Conservation (phyloP, 163 green algal species). For the Scenedesmus sp. region DNA sequence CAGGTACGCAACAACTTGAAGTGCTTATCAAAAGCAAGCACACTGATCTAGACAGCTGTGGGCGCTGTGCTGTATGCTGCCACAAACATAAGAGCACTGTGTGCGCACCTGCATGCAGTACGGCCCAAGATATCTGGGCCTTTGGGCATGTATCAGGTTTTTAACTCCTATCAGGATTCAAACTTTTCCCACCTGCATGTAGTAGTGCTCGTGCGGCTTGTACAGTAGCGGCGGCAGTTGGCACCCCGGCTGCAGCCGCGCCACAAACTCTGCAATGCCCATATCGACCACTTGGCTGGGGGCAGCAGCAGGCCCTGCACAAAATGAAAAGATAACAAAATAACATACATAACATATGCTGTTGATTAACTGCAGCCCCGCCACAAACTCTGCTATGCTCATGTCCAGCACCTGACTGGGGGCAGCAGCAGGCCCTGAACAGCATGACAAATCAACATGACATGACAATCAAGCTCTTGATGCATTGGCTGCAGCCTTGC, state of each 20-base stretch:
- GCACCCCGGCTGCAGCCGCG: constrained; percentile 49
- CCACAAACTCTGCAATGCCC: constrained; percentile 51
- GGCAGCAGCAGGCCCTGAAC: background rate
- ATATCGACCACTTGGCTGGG: constrained; percentile 56
- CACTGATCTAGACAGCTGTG: too few relatives aligned
- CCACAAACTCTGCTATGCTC: constrained; percentile 51
- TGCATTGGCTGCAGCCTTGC: constrained; percentile 37
- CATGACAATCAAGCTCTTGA: background rate
- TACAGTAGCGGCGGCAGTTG: constrained; percentile 42
- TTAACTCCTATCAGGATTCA: too few relatives aligned
- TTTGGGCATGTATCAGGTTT: too few relatives aligned
- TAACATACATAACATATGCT: too few relatives aligned
- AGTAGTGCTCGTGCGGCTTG: constrained; percentile 52
- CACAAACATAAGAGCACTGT: too few relatives aligned
- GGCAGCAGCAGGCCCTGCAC: background rate
- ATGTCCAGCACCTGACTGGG: constrained; percentile 56
- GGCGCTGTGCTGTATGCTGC: too few relatives aligned
- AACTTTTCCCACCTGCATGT: constrained; percentile 42
- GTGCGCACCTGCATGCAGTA: constrained; percentile 59
- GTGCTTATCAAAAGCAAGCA: too few relatives aligned
- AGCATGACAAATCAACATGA: too few relatives aligned
- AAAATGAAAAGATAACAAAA: too few relatives aligned
- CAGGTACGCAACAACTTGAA: too few relatives aligned
- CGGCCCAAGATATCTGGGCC: too few relatives aligned
- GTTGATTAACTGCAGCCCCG: constrained; percentile 36